Conservation (phyloP, 768 basidiomycete genomes). For the Sutorius australiensis region DNA sequence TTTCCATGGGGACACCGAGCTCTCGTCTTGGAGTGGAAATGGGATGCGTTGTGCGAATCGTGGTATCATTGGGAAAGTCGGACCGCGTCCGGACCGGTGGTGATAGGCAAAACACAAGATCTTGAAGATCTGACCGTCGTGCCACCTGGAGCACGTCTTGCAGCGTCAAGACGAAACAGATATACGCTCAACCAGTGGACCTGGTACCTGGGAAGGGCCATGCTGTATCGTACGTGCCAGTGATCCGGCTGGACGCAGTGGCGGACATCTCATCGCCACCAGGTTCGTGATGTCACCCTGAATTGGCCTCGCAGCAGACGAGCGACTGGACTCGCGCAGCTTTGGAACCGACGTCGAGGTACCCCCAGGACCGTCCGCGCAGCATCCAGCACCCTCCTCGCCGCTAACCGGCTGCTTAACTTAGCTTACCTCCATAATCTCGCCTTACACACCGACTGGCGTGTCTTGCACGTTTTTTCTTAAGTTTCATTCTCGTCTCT, state of each 20-base stretch:
- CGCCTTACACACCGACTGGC: conserved; percentile 18
- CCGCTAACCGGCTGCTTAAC: conserved; percentile 12
- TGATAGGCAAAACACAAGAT: neutral
- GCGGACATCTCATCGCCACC: conserved; percentile 20
- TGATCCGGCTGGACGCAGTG: conserved; percentile 5
- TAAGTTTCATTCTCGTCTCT: conserved; percentile 24
- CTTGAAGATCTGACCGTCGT: neutral
- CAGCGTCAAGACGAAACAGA: neutral
- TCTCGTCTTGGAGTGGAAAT: neutral
- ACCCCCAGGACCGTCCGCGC: conserved; percentile 6
- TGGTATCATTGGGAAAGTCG: neutral
- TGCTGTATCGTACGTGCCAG: conserved; percentile 1
- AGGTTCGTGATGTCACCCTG: conserved; percentile 28
- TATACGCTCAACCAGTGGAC: neutral
- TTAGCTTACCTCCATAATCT: conserved; percentile 6
- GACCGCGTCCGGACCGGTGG: neutral
- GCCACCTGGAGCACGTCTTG: neutral
- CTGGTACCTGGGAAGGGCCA: conserved; percentile 4
- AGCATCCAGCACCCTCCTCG: conserved; percentile 11
- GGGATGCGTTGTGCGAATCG: neutral
- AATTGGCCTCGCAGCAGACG: conserved; percentile 6
- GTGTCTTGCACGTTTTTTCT: conserved; percentile 34
- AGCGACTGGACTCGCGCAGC: conserved; percentile 8
- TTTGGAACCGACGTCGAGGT: conserved; percentile 4
- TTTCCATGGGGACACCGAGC: conserved; percentile 35